These are phyloP conservation scores for Fraxinus floribunda DNA, from an alignment of 305 asterid species.

Conservation along the genomic window DNA sequence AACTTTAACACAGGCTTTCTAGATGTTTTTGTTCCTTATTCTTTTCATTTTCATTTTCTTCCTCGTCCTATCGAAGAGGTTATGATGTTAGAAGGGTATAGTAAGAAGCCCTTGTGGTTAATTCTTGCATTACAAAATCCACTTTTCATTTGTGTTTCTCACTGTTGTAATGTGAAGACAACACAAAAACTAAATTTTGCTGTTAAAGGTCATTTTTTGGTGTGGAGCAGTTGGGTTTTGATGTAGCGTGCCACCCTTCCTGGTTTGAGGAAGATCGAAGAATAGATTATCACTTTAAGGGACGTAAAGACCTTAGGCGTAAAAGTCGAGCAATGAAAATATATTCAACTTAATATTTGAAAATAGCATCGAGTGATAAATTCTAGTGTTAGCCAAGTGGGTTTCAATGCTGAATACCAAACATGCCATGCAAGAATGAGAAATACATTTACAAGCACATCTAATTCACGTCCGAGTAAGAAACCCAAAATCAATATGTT, in stretches of 20 bases:
- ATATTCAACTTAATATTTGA: background rate
- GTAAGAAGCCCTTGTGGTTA: slow-evolving; percentile 13
- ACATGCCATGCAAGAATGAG: background rate
- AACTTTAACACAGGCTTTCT: slow-evolving; percentile 35
- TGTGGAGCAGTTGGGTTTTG: background rate
- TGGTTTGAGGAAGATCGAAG: background rate
- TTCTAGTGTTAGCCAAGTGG: background rate
- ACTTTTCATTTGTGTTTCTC: background rate
- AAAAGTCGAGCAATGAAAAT: background rate
- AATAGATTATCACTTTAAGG: background rate
- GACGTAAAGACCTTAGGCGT: background rate
- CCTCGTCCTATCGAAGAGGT: background rate
- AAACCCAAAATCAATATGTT: background rate
- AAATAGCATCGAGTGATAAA: background rate
- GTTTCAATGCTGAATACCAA: background rate
- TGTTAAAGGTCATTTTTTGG: background rate
- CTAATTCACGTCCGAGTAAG: background rate
- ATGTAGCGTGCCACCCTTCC: background rate
- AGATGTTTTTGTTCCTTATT: background rate
- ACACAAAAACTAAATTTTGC: background rate
- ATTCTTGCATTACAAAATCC: background rate
- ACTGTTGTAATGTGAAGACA: background rate
- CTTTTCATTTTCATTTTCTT: slow-evolving; percentile 14
- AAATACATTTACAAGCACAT: background rate
- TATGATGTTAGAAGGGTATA: slow-evolving; percentile 13